A percentile compares a stretch with the other conserved stretches of the same genome.
Conservation (phyloP, 495 filamentous ascomycete genomes). For the Tuber borchii region DNA sequence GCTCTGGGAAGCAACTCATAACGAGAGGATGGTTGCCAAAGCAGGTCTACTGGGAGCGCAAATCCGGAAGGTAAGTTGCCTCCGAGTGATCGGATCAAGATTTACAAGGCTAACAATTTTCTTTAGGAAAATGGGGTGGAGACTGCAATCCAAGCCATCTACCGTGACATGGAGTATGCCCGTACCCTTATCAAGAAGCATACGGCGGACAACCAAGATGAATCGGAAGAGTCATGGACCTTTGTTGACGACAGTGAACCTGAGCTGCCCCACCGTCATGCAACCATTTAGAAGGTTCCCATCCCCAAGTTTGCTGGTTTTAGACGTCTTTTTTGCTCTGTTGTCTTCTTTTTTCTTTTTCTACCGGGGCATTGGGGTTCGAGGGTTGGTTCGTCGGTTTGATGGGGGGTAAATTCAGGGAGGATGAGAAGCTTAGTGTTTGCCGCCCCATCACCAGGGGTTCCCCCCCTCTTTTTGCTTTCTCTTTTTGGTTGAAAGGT, state of each 20-base stretch:
- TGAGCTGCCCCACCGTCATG: constrained; percentile 38
- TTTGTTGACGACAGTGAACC: constrained; percentile 63
- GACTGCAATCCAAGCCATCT: constrained; percentile 83
- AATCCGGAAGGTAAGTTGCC: constrained; percentile 67
- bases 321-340: not conserved
- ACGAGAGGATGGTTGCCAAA: constrained; percentile 80
- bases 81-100: constrained; percentile 5
- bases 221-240: constrained; percentile 66
- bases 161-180: constrained; percentile 95
- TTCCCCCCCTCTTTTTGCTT: constrained; percentile 3
- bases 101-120: constrained; percentile 13
- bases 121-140: constrained; percentile 78
- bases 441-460: not conserved
- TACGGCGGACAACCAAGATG: constrained; percentile 49
- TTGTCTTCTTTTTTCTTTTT: not conserved
- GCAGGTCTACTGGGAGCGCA: constrained; percentile 73
- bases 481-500: constrained; percentile 10
- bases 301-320: not conserved
- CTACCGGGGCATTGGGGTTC: not conserved
- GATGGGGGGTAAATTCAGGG: constrained; percentile 3
- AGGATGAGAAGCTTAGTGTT: constrained; percentile 6
- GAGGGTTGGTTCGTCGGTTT: constrained; percentile 1
- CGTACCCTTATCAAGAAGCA: constrained; percentile 65
- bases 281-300: not conserved
- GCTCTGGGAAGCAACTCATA: constrained; percentile 86